Evolutionary conservation across 352 stramenopile species (phyloP).

Genomic region (Pythium oligandrum): DNA sequence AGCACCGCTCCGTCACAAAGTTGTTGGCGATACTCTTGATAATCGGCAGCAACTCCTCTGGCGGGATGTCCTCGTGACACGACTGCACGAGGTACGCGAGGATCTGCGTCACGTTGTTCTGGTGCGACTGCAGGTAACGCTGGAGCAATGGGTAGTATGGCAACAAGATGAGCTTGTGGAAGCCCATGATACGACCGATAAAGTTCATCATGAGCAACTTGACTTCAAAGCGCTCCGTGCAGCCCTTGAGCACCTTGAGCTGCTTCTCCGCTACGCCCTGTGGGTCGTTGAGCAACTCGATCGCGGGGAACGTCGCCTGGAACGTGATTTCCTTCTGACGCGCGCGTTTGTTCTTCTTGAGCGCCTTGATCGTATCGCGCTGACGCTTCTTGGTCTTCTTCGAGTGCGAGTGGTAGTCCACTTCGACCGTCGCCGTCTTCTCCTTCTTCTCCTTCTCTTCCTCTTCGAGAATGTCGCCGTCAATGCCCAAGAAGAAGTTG

Average conservation of each 20-base stretch:
- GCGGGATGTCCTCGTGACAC: conserved; percentile 96
- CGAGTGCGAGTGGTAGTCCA: conserved; percentile 94
- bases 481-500: conserved; percentile 98
- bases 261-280: conserved; percentile 93
- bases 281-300: conserved; percentile 97
- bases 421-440: conserved; percentile 74
- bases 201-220: conserved; percentile 99
- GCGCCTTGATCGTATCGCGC: conserved; percentile 77
- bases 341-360: conserved; percentile 89
- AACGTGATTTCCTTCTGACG: conserved; percentile 75
- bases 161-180: conserved; percentile 96
- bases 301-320: conserved; percentile 92
- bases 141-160: conserved; percentile 96
- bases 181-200: conserved; percentile 94
- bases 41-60: conserved; percentile 95
- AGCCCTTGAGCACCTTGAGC: conserved; percentile 89
- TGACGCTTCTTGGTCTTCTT: conserved; percentile 95
- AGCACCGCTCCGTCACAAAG: conserved; percentile 97
- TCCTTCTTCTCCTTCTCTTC: conserved; percentile 90
- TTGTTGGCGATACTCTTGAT: conserved; percentile 98
- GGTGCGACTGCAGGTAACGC: conserved; percentile 87
- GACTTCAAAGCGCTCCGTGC: conserved; percentile 88
- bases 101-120: conserved; percentile 91
- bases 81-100: conserved; percentile 97
- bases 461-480: conserved; percentile 96